Conservation (phyloP, 2,329 filamentous ascomycete species). For the Talaromyces sp. region DNA sequence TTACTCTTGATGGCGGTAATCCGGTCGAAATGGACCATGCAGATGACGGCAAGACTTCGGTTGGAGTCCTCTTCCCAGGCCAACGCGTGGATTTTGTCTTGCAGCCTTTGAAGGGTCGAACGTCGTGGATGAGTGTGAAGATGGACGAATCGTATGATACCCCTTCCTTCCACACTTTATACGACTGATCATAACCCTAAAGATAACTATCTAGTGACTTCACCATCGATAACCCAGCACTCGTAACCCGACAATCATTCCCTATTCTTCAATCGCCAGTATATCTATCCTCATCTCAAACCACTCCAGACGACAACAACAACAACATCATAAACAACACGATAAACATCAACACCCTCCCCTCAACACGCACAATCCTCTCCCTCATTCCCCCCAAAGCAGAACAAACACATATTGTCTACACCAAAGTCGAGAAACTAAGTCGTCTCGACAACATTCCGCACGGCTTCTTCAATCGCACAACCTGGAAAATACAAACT, state of each 20-base stretch:
- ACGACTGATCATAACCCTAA: constrained; percentile 8
- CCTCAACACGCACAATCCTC: constrained; percentile 25
- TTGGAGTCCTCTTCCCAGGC: constrained; percentile 42
- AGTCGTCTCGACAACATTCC: constrained; percentile 41
- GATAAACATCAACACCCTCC: constrained; percentile 26
- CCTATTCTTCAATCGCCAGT: constrained; percentile 19
- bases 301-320: not conserved
- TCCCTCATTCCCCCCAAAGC: constrained; percentile 25
- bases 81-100: constrained; percentile 43
- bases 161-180: constrained; percentile 7
- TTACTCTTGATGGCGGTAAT: constrained; percentile 42
- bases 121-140: constrained; percentile 26
- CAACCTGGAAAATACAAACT: constrained; percentile 40
- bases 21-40: constrained; percentile 23
- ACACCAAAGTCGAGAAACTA: constrained; percentile 44
- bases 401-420: constrained; percentile 42
- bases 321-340: not conserved
- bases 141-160: constrained; percentile 34
- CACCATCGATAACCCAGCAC: constrained; percentile 42
- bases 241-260: constrained; percentile 37
- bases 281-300: not conserved
- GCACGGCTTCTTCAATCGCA: constrained; percentile 46
- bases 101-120: constrained; percentile 16
- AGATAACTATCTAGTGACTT: constrained; percentile 31
- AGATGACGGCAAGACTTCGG: constrained; percentile 23